Percentiles rank a stretch among this genome's conserved stretches.
Evolutionary conservation across 129 eudicot genomes (phyloP).

Genomic region (Silybum marianum): DNA sequence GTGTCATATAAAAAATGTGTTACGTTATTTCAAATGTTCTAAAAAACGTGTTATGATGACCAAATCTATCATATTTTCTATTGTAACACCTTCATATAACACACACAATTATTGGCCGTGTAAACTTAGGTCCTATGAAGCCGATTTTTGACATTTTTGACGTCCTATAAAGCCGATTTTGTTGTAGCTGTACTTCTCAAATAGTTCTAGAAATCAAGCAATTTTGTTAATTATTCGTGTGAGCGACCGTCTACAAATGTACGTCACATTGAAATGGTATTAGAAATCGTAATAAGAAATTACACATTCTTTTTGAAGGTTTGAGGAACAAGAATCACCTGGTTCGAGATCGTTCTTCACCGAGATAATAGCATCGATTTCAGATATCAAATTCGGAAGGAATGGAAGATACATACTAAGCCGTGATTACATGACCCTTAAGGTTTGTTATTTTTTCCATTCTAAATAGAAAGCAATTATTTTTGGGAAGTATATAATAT

Average conservation of each 20-base stretch:
- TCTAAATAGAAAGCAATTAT: not conserved
- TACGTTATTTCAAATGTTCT: not conserved
- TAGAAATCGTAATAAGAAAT: not conserved
- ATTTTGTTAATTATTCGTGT: not conserved
- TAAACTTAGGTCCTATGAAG: not conserved
- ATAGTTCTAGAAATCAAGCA: not conserved
- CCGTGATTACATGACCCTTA: constrained; percentile 98
- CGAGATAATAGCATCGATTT: constrained; percentile 94
- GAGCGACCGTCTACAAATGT: not conserved
- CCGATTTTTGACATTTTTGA: not conserved
- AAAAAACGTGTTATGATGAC: not conserved
- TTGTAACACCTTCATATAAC: not conserved
- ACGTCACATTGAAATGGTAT: not conserved
- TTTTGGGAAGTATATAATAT: not conserved
- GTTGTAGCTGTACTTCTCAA: not conserved
- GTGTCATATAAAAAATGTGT: not conserved
- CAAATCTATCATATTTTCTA: not conserved
- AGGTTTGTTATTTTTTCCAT: constrained; percentile 44
- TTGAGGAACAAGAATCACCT: constrained; percentile 96
- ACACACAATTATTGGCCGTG: not conserved
- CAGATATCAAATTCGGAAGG: constrained; percentile 91
- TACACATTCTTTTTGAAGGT: constrained; percentile 45
- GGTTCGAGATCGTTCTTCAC: constrained; percentile 98
- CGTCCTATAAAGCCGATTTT: not conserved
- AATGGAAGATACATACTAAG: constrained; percentile 89